Evolutionary conservation across 164 flowering plant species (phyloP).

Genomic region (Echeveria elegans): DNA sequence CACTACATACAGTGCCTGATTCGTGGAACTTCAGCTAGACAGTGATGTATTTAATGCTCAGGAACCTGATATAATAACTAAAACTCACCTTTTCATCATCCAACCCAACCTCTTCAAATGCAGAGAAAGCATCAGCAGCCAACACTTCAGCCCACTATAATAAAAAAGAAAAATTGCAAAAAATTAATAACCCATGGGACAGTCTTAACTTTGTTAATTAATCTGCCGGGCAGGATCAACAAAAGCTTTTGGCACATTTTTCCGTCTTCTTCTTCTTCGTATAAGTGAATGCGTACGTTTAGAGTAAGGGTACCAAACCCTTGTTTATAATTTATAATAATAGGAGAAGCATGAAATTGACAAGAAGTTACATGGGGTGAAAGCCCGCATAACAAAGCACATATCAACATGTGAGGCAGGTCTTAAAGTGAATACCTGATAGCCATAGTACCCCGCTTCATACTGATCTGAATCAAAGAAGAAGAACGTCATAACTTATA

Average conservation of each 20-base stretch:
- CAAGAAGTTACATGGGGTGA: neutral
- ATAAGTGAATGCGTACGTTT: neutral
- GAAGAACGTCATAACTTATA: neutral
- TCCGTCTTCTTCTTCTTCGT: neutral
- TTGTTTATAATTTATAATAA: neutral
- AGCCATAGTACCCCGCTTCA: slow-evolving; percentile 97
- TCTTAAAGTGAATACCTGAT: slow-evolving; percentile 42
- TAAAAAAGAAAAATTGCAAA: neutral
- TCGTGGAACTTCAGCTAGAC: neutral
- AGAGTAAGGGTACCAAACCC: neutral
- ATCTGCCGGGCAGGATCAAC: neutral
- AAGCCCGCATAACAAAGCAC: neutral
- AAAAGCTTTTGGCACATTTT: neutral
- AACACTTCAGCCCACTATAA: slow-evolving; percentile 19
- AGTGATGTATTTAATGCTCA: neutral
- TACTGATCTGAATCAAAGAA: slow-evolving; percentile 54
- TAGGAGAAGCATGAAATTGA: neutral
- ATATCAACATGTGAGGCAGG: neutral
- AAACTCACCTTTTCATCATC: slow-evolving; percentile 13
- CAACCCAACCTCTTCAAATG: slow-evolving; percentile 18
- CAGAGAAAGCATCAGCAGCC: slow-evolving; percentile 21
- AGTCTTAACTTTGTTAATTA: neutral
- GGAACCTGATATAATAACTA: neutral
- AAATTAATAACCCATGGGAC: neutral
- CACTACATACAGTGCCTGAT: neutral